phyloP scores from a whole-genome alignment of 1,139 yeast genomes.

The Lodderomyces margitis region DNA sequence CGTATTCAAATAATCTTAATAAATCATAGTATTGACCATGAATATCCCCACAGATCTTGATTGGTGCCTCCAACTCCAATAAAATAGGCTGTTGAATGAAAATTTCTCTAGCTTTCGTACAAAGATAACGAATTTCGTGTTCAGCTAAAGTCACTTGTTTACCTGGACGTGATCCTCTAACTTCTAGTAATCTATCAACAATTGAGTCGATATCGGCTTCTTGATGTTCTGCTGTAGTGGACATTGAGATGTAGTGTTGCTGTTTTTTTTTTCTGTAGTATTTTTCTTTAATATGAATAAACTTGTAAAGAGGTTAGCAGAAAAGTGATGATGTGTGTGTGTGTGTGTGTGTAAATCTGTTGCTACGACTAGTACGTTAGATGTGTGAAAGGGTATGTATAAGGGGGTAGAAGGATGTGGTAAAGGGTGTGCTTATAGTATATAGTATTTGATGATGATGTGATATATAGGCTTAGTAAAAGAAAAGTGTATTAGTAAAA shows the following conservation, averaged over 20 bases:
- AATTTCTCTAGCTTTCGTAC: slow-evolving; percentile 97
- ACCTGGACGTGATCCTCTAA: slow-evolving; percentile 97
- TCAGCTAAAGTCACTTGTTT: slow-evolving; percentile 93
- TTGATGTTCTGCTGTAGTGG: slow-evolving; percentile 51
- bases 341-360: too few species aligned
- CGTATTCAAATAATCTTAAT: slow-evolving; percentile 91
- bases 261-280: slow-evolving; percentile 1
- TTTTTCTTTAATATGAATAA: not conserved
- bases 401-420: too few species aligned
- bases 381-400: too few species aligned
- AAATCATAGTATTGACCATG: slow-evolving; percentile 98
- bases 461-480: too few species aligned
- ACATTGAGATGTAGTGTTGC: slow-evolving; percentile 10
- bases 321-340: too few species aligned
- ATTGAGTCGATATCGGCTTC: slow-evolving; percentile 97
- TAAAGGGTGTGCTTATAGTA: too few species aligned
- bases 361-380: too few species aligned
- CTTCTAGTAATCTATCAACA: slow-evolving; percentile 94
- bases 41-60: slow-evolving; percentile 91
- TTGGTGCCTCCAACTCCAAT: slow-evolving; percentile 94
- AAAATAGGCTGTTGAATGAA: slow-evolving; percentile 96
- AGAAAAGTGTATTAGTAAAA: too few species aligned
- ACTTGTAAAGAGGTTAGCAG: too few species aligned
- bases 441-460: too few species aligned
- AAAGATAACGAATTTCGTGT: slow-evolving; percentile 89